Base-by-base conservation (phyloP, 805 yeast species). In the Wickerhamomyces xylosicus region DNA sequence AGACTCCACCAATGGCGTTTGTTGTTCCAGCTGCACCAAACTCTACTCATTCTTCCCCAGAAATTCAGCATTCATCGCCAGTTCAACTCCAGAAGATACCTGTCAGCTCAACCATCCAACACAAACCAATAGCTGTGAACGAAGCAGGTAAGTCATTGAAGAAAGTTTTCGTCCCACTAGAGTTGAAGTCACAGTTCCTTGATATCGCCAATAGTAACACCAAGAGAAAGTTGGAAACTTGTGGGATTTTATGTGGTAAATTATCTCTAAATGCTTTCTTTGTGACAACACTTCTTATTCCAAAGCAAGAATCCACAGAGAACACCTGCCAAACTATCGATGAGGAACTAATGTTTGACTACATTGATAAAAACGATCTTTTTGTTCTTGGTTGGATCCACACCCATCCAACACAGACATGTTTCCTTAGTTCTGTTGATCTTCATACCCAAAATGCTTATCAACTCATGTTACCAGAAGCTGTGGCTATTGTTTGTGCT, bases 311-410 rank as follows among this genome's bases (percentile, higher is more conserved):
- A 29, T 70, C 78, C 7, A 79, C 85, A 2, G 52, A 72, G 8
- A 77, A 77, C 52, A 75, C 84, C 6, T 79, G 85, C 55, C 61
- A 64, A 35, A 78, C 84, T 13, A 67, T 66, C 19, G 67, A 77
- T 49, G 85, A 78, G 49, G 83, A 77, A 45, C 56, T 61, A 4
- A 52, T 78, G 42, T 77, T 77, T 48, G 73, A 70, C 33, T 72
- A 62, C 45, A 67, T 77, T 33, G 84, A 77, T 49, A 47, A 57
- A 25, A 61, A 71, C 38, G 79, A 73, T 43, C 56, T 79, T 34
- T 76, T 78, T 48, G 71, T 78, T n/a, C 60, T 78, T 3, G 85
- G 85, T 3, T 78, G 85, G 85, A 79, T 78, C 38, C 85, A 78
- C 53, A 79, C 85, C 9, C 85, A 78, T 52, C 85, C 85, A 5